Conservation (phyloP, 805 yeast genomes). For the Middelhovenomyces tepae region DNA sequence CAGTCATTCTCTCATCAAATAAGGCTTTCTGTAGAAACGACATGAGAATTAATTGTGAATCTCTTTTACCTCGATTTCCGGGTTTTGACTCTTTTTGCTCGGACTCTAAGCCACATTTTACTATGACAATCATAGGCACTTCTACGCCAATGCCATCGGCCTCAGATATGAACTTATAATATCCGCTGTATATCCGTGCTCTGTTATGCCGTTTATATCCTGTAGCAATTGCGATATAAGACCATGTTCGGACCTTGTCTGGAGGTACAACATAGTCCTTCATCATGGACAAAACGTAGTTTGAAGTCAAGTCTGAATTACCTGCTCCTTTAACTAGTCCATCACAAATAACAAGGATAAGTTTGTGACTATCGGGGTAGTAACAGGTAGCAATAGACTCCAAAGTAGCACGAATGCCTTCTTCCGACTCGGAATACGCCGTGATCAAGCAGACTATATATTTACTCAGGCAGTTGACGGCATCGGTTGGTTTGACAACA, state of each 20-base stretch:
- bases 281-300: slow-evolving; percentile 68
- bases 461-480: too few relatives aligned
- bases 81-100: slow-evolving; percentile 61
- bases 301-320: slow-evolving; percentile 66
- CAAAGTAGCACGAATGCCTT: slow-evolving; percentile 61
- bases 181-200: slow-evolving; percentile 83
- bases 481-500: too few relatives aligned
- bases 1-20: slow-evolving; percentile 91
- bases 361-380: slow-evolving; percentile 73
- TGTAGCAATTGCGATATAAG: slow-evolving; percentile 81
- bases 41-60: slow-evolving; percentile 86
- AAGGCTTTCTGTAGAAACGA: slow-evolving; percentile 79
- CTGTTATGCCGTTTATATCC: slow-evolving; percentile 78
- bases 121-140: slow-evolving; percentile 69
- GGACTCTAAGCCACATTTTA: slow-evolving; percentile 81
- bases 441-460: slow-evolving; percentile 59
- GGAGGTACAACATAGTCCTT: slow-evolving; percentile 48
- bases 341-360: slow-evolving; percentile 73
- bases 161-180: slow-evolving; percentile 58
- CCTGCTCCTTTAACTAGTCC: slow-evolving; percentile 82
- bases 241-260: slow-evolving; percentile 57
- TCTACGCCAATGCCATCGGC: slow-evolving; percentile 62
- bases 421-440: slow-evolving; percentile 78
- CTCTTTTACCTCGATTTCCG: slow-evolving; percentile 95
- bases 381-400: slow-evolving; percentile 76